Conservation (phyloP, 1,284 basidiomycete genomes). For the Austropuccinia psidii region DNA sequence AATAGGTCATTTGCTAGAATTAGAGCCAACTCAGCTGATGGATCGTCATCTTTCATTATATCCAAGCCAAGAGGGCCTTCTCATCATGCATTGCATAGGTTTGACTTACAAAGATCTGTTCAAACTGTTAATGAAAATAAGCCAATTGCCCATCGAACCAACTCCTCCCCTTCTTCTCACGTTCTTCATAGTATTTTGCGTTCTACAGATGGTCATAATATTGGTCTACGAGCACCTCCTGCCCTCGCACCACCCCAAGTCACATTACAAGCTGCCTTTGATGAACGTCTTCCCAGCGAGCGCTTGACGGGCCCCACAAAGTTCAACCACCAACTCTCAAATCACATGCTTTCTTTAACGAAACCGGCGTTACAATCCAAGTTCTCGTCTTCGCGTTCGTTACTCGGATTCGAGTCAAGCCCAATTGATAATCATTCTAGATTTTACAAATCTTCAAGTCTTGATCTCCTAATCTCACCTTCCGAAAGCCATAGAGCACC, state of each 20-base stretch:
- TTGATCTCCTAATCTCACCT: conserved; percentile 31
- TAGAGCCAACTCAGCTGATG: background rate
- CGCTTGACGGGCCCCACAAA: conserved; percentile 18
- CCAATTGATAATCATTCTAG: background rate
- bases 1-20: background rate
- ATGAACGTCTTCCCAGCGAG: conserved; percentile 28
- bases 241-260: conserved; percentile 27
- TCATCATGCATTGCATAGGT: too few species aligned
- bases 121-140: background rate
- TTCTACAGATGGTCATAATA: background rate
- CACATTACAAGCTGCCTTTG: conserved; percentile 25
- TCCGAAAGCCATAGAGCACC: conserved; percentile 16
- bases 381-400: background rate
- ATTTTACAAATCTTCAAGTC: conserved; percentile 14
- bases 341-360: background rate
- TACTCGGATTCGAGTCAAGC: background rate
- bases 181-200: background rate
- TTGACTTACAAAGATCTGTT: background rate
- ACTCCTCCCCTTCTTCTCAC: background rate
- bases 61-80: background rate
- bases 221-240: background rate
- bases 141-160: background rate
- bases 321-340: background rate
- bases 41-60: background rate
- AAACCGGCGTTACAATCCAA: background rate